Conservation (phyloP, 352 stramenopile species). For the Phytophthora ramorum region DNA sequence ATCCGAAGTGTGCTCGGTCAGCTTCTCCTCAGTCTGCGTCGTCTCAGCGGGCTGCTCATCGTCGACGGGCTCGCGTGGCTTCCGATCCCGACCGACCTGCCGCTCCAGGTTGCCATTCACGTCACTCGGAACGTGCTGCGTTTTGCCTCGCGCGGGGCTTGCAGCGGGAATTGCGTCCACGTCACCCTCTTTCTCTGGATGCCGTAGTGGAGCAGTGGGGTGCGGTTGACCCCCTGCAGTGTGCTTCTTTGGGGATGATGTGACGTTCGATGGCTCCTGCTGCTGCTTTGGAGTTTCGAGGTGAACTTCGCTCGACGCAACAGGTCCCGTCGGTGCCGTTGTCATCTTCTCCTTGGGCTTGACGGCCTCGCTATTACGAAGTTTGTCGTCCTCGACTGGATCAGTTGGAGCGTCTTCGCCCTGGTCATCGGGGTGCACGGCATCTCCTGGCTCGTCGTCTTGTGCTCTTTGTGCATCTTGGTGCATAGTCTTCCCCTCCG, state of each 20-base stretch:
- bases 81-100: neutral
- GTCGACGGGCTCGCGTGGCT: neutral
- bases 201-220: conserved; percentile 19
- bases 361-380: neutral
- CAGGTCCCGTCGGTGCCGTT: neutral
- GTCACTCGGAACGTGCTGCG: conserved; percentile 5
- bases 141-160: conserved; percentile 12
- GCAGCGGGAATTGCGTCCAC: conserved; percentile 8
- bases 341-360: neutral
- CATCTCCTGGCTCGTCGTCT: conserved; percentile 9
- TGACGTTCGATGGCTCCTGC: neutral
- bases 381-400: neutral
- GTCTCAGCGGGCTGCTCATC: neutral
- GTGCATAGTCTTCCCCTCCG: neutral
- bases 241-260: neutral
- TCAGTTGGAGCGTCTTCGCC: conserved; percentile 3
- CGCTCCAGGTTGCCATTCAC: neutral
- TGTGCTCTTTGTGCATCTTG: neutral
- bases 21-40: neutral
- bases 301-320: neutral
- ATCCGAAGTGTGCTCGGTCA: conserved; percentile 28
- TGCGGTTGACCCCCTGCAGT: neutral
- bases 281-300: neutral
- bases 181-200: conserved; percentile 15
- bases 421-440: conserved; percentile 21